Conservation (phyloP, 73 alveolate species). For the Paramecium octaurelia region DNA sequence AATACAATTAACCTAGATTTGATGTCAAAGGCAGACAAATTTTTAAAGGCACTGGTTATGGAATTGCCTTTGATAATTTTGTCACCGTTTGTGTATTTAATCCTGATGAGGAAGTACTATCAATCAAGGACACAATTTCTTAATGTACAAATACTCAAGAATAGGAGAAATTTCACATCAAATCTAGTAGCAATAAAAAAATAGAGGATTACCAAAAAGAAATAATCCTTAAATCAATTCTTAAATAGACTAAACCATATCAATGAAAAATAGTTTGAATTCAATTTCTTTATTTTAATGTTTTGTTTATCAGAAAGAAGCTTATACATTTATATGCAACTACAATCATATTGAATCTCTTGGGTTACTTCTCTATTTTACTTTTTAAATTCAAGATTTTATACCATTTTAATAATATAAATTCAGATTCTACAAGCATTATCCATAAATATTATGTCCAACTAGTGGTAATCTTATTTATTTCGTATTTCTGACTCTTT, state of each 20-base stretch:
- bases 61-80: slow-evolving; percentile 39
- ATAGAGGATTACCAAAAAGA: background rate
- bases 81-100: slow-evolving; percentile 25
- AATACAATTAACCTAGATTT: background rate
- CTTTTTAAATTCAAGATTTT: background rate
- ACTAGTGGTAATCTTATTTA: background rate
- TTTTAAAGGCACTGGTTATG: slow-evolving; percentile 15
- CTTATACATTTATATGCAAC: background rate
- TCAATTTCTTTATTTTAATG: background rate
- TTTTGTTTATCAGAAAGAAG: background rate
- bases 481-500: background rate
- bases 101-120: background rate
- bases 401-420: background rate
- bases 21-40: slow-evolving; percentile 17
- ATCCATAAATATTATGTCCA: background rate
- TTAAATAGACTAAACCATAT: background rate
- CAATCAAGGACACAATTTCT: slow-evolving; percentile 31
- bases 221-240: slow-evolving; percentile 14
- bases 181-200: background rate
- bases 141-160: background rate
- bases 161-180: background rate
- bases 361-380: background rate
- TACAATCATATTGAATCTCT: background rate
- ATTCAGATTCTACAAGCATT: background rate
- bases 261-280: background rate